phyloP scores from a whole-genome alignment of 1,284 basidiomycete species.

The Ganoderma resinaceum region DNA sequence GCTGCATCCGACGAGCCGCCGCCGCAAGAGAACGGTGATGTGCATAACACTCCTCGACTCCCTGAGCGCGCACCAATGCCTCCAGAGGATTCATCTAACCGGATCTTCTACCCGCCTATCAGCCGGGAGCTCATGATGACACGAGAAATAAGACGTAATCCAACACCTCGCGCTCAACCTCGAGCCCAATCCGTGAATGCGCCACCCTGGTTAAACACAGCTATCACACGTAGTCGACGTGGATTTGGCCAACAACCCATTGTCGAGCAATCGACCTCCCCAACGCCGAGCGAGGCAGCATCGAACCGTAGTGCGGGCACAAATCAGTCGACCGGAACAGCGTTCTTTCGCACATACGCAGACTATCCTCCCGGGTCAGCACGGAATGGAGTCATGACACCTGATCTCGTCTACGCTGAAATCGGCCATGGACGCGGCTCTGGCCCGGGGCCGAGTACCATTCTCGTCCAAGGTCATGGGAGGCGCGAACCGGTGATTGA shows the following conservation, averaged over 20 bases:
- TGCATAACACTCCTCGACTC: conserved; percentile 21
- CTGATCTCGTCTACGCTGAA: conserved; percentile 77
- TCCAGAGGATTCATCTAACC: conserved; percentile 15
- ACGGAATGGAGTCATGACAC: conserved; percentile 68
- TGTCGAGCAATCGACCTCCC: conserved; percentile 64
- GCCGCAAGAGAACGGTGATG: conserved; percentile 29
- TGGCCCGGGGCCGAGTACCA: conserved; percentile 36
- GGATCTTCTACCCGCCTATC: conserved; percentile 5
- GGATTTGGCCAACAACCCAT: conserved; percentile 67
- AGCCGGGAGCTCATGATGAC: conserved; percentile 33
- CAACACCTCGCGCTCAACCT: conserved; percentile 29
- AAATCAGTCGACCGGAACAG: conserved; percentile 60
- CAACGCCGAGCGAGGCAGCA: conserved; percentile 62
- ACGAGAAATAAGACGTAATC: conserved; percentile 32
- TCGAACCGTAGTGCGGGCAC: conserved; percentile 62
- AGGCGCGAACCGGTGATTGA: conserved; percentile 29
- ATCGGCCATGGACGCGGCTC: conserved; percentile 76
- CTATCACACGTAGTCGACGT: conserved; percentile 39
- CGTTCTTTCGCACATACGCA: conserved; percentile 68
- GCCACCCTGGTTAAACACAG: conserved; percentile 29
- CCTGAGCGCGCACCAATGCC: conserved; percentile 16
- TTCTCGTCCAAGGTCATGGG: conserved; percentile 28
- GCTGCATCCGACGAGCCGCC: conserved; percentile 28
- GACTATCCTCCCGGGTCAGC: conserved; percentile 47
- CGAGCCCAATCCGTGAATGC: conserved; percentile 23